Base-by-base conservation (phyloP, 345 rosid species). In the Dovyalis caffra region DNA sequence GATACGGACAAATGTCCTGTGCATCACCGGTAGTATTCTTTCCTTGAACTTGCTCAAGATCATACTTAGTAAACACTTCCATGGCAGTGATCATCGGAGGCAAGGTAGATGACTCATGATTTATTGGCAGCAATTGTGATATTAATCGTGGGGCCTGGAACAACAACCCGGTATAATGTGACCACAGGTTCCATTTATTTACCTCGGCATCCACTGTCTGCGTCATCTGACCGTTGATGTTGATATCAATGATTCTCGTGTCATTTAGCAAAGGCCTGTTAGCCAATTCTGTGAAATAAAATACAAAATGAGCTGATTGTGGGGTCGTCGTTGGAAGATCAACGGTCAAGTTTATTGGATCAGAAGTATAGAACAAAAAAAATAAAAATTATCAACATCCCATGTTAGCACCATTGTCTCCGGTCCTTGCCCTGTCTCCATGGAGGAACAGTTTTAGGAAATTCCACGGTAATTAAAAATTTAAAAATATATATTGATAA, bases 271-370 rank as follows among this genome's bases (percentile, higher is more conserved):
- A 3, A 18, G 76, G 66, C 23, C 65, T 37, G 33, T 0, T 40
- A 1, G n/a, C 35, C 18, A 51, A 5, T 16, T 75, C 77, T 1
- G 74, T 25, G 58, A 81, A 68, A 65, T 75, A 68, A 68, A 82
- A 51, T 21, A 74, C 82, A 45, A 82, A 33, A 32, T 63, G 75
- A 11, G 74, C 69, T 4, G 74, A 23, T 43, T 26, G 79, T 28
- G 67, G 71, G 34, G 70, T n/a, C 47, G 20, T 3, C 15, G 51
- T 32, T 26, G 56, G 25, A 33, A 35, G 32, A 56, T 68, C 60
- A 64, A 82, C 56, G 37, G 69, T 49, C 61, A 75, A 8, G 58
- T 34, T 43, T 18, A 68, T 40, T 8, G 73, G 67, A 60, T 58
- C 67, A 5, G 68, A 21, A 12, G 32, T 11, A 32, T 56, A n/a